Evolutionary conservation across 306 rosid species (phyloP).

Genomic region (Medicago truncatula): MtrunA17r5.0-ANR NC_053043.1:51836501-51837000

Average conservation of each 20-base stretch:
- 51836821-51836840: neutral
- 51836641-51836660: neutral
- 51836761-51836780: neutral
- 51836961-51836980: neutral
- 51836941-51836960: neutral
- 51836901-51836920: slow-evolving; percentile 2
- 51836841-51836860: slow-evolving; percentile 4
- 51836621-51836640: neutral
- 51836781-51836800: slow-evolving; percentile 6
- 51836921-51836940: neutral
- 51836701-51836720: slow-evolving; percentile 3
- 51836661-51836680: slow-evolving; percentile 10
- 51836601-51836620: neutral
- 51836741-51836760: neutral
- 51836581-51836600: neutral
- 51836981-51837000: slow-evolving; percentile 6
- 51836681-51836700: neutral
- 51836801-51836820: slow-evolving; percentile 5
- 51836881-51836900: slow-evolving; percentile 3
- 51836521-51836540: slow-evolving; percentile 2
- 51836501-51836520: neutral
- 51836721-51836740: slow-evolving; percentile 1
- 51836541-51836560: neutral
- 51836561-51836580: neutral
- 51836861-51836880: neutral